Percentiles rank a stretch among this genome's conserved stretches.
phyloP scores from a whole-genome alignment of 2,329 filamentous ascomycete genomes.

The Fusarium haematococcum region DNA sequence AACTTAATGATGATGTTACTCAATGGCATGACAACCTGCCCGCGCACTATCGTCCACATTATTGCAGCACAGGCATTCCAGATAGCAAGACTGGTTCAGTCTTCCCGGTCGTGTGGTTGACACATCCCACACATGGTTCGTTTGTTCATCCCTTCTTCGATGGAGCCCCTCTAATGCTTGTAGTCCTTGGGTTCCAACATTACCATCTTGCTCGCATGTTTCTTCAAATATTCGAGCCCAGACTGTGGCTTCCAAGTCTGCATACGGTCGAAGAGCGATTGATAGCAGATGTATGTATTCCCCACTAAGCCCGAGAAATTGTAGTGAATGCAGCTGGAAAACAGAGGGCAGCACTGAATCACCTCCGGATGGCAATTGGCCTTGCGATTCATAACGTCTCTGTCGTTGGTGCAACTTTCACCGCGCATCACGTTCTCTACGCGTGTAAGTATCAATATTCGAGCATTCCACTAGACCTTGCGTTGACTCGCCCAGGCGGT shows the following conservation, averaged over 20 bases:
- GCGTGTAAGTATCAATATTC: not conserved
- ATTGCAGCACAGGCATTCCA: not conserved
- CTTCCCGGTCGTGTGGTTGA: not conserved
- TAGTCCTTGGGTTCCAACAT: not conserved
- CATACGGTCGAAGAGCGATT: not conserved
- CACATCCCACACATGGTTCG: not conserved
- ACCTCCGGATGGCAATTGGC: not conserved
- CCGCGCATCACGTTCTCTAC: not conserved
- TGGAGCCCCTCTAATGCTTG: not conserved
- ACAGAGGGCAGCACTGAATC: not conserved
- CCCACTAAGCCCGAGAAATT: not conserved
- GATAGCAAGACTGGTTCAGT: not conserved
- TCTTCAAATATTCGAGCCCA: not conserved
- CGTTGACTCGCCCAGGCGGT: not conserved
- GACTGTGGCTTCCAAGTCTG: not conserved
- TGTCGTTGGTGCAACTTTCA: not conserved
- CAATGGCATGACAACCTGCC: not conserved
- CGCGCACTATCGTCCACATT: not conserved
- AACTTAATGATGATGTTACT: not conserved
- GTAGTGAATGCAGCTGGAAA: not conserved
- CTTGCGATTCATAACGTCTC: not conserved
- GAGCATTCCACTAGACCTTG: not conserved
- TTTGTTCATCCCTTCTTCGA: not conserved
- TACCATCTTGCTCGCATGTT: not conserved
- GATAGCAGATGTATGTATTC: not conserved